Conservation (phyloP, 805 yeast species). For the Starmerella sp. region DNA sequence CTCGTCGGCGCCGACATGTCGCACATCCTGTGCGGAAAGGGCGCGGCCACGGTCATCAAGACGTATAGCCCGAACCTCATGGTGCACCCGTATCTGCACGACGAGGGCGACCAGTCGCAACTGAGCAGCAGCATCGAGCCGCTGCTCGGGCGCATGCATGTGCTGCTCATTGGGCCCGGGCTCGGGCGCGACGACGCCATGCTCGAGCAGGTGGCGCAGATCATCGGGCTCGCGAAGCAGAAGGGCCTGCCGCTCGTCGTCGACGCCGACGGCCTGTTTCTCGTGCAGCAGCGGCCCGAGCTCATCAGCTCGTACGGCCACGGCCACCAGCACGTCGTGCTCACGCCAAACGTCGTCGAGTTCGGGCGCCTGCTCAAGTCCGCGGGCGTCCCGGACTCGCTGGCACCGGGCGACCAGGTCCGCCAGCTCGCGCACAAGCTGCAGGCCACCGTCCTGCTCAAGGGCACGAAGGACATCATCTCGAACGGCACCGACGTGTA, state of each 20-base stretch:
- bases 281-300: constrained; percentile 40
- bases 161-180: constrained; percentile 86
- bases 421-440: constrained; percentile 40
- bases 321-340: constrained; percentile 43
- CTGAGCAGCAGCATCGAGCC: constrained; percentile 22
- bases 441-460: constrained; percentile 55
- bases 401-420: constrained; percentile 21
- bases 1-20: constrained; percentile 78
- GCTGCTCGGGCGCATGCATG: constrained; percentile 64
- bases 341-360: constrained; percentile 88
- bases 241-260: constrained; percentile 59
- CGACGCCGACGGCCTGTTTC: constrained; percentile 81
- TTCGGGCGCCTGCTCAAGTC: constrained; percentile 56
- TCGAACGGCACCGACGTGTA: constrained; percentile 39
- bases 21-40: constrained; percentile 74
- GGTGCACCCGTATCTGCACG: constrained; percentile 80
- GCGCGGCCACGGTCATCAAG: constrained; percentile 73
- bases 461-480: constrained; percentile 60
- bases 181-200: constrained; percentile 70
- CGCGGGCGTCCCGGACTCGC: constrained; percentile 25
- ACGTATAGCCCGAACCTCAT: constrained; percentile 82
- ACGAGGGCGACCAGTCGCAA: constrained; percentile 33
- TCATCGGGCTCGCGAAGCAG: constrained; percentile 46
- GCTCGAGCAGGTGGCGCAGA: constrained; percentile 46
- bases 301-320: constrained; percentile 39